Evolutionary conservation across 306 rosid genomes (phyloP), one percentile per base, ranked within the genome.

Genomic region (Castanopsis chinensis): DNA sequence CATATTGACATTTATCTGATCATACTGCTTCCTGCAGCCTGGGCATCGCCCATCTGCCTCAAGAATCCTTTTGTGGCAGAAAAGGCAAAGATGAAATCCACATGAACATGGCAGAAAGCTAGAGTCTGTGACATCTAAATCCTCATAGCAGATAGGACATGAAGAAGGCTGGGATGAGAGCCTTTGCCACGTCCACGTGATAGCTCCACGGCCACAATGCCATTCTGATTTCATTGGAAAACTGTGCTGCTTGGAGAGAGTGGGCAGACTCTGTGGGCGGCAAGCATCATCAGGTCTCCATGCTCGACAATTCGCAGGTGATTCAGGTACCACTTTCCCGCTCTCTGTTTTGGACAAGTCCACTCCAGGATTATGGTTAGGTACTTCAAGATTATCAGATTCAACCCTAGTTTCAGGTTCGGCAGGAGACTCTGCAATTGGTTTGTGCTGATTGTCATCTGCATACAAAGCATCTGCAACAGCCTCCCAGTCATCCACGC

Each of bases 81-180:
- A 90, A 15, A 87, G 87, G 76, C 94, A 88, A 21, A 87, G 85
- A 68, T 70, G 85, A 76, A 90, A 90, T n/a, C 89, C 92, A 64
- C 94, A 86, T 0, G 81, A 82, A 73, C 94, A 88, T 12, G 94
- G 91, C 77, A 85, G 76, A 85, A 90, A 90, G 45, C 84, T 74
- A 1, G 85, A 83, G 76, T 88, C 92, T 13, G 94, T 86, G 69
- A 79, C 57, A 21, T 90, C 92, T 73, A 90, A 76, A 81, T 88
- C 94, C 86, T 90, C 92, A 25, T 77, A 90, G 86, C 91, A 90
- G 30, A 86, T 86, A 11, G 91, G 91, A 71, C 94, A 90, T 32
- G 82, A 78, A 45, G 83, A 73, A 71, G 83, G 85, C 74, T 82
- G 89, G 45, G 89, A 72, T 30, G 71, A 68, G 45, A 79, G 55